Evolutionary conservation across 129 eudicot species (phyloP).

Genomic region (Ambrosia trifida): DNA sequence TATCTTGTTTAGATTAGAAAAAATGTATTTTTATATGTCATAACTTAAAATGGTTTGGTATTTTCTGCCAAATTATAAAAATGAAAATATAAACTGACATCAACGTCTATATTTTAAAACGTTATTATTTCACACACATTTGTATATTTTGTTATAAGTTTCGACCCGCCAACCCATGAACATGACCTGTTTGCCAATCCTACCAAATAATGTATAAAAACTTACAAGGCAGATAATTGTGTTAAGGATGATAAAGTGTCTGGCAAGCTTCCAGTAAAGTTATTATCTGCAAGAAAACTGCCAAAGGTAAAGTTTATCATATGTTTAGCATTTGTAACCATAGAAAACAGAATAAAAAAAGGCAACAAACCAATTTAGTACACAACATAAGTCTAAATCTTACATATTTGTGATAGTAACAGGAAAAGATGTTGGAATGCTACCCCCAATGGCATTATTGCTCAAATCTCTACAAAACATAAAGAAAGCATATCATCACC

Average conservation of each 20-base stretch:
- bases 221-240: slow-evolving; percentile 72
- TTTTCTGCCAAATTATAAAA: too few relatives aligned
- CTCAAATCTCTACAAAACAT: slow-evolving; percentile 61
- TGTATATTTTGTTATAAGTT: too few relatives aligned
- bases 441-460: slow-evolving; percentile 75
- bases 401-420: slow-evolving; percentile 65
- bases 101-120: too few relatives aligned
- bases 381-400: slow-evolving; percentile 27
- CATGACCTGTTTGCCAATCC: too few relatives aligned
- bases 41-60: too few relatives aligned
- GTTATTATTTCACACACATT: too few relatives aligned
- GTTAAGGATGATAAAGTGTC: slow-evolving; percentile 60
- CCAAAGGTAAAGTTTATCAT: slow-evolving; percentile 63
- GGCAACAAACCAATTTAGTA: not conserved
- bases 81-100: too few relatives aligned
- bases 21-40: too few relatives aligned
- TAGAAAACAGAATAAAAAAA: not conserved
- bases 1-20: too few relatives aligned
- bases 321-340: slow-evolving; percentile 24
- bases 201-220: not conserved
- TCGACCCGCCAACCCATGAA: too few relatives aligned
- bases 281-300: slow-evolving; percentile 98
- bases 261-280: slow-evolving; percentile 81
- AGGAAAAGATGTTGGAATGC: slow-evolving; percentile 70
- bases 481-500: not conserved